These are phyloP conservation scores for Camptophora hylomeconis DNA, from an alignment of 2,329 filamentous ascomycete genomes.

Conservation along the genomic window DNA sequence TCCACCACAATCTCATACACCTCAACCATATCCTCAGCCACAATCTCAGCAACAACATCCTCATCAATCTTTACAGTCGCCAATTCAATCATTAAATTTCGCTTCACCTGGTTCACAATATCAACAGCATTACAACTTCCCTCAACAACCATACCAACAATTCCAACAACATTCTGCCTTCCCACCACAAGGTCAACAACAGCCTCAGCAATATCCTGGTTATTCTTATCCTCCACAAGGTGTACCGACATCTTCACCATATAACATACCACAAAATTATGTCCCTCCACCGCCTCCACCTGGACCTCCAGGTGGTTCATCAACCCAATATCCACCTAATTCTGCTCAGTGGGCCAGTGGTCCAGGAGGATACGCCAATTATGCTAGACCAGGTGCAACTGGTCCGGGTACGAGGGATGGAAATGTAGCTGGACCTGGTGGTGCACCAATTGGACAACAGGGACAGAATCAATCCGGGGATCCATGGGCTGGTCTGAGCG, in stretches of 20 bases:
- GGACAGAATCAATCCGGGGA: slow-evolving; percentile 21
- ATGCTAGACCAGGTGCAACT: slow-evolving; percentile 26
- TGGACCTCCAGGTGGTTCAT: slow-evolving; percentile 40
- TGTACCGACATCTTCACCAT: slow-evolving; percentile 30
- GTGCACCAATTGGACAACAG: slow-evolving; percentile 7
- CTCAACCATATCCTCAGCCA: slow-evolving; percentile 2
- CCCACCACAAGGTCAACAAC: slow-evolving; percentile 29
- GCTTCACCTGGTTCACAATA: slow-evolving; percentile 13
- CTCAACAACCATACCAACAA: slow-evolving; percentile 26
- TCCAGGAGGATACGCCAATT: slow-evolving; percentile 41
- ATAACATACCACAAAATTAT: slow-evolving; percentile 47
- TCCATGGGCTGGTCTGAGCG: slow-evolving; percentile 59
- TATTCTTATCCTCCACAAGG: slow-evolving; percentile 34
- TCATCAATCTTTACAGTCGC: slow-evolving; percentile 7
- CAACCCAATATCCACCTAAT: slow-evolving; percentile 36
- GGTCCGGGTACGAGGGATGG: slow-evolving; percentile 25
- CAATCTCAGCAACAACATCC: slow-evolving; percentile 5
- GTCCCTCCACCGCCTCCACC: slow-evolving; percentile 55
- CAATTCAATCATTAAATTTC: slow-evolving; percentile 12
- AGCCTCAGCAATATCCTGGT: slow-evolving; percentile 22
- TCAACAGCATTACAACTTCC: slow-evolving; percentile 28
- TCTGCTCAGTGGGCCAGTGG: slow-evolving; percentile 30
- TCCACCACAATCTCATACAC: slow-evolving; percentile 1
- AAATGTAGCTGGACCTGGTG: slow-evolving; percentile 24
- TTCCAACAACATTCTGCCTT: slow-evolving; percentile 32